Conservation (phyloP, 2,329 filamentous ascomycete species). For the Fusarium robinianum region DNA sequence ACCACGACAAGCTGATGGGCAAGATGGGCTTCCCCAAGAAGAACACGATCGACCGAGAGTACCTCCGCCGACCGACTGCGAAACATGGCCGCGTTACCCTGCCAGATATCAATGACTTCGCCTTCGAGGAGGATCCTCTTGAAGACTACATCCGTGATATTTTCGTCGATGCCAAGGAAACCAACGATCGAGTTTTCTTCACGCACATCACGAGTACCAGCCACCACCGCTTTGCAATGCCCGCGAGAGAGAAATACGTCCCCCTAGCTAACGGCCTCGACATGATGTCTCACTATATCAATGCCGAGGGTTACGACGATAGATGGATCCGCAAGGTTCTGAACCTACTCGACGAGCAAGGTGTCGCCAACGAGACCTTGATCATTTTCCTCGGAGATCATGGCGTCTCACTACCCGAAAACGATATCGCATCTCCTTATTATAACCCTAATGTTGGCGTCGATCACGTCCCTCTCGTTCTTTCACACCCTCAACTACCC, state of each 20-base stretch:
- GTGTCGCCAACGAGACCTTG: slow-evolving; percentile 41
- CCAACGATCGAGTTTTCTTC: slow-evolving; percentile 41
- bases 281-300: slow-evolving; percentile 41
- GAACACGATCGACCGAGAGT: slow-evolving; percentile 37
- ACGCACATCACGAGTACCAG: slow-evolving; percentile 44
- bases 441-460: slow-evolving; percentile 41
- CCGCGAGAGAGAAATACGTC: slow-evolving; percentile 35
- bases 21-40: slow-evolving; percentile 39
- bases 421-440: slow-evolving; percentile 38
- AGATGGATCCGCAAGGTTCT: slow-evolving; percentile 40
- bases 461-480: slow-evolving; percentile 39
- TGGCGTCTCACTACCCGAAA: slow-evolving; percentile 41
- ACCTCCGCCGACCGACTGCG: slow-evolving; percentile 36
- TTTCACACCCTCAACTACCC: slow-evolving; percentile 41
- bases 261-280: slow-evolving; percentile 35
- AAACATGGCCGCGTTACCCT: slow-evolving; percentile 39
- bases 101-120: slow-evolving; percentile 44
- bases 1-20: slow-evolving; percentile 39
- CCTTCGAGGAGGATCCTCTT: slow-evolving; percentile 39
- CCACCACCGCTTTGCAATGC: slow-evolving; percentile 42
- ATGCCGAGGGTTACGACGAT: slow-evolving; percentile 41
- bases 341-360: slow-evolving; percentile 38
- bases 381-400: slow-evolving; percentile 42
- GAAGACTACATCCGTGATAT: slow-evolving; percentile 42
- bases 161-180: slow-evolving; percentile 38